Conservation (phyloP, 257 asterid genomes). For the Petrea volubilis region DNA sequence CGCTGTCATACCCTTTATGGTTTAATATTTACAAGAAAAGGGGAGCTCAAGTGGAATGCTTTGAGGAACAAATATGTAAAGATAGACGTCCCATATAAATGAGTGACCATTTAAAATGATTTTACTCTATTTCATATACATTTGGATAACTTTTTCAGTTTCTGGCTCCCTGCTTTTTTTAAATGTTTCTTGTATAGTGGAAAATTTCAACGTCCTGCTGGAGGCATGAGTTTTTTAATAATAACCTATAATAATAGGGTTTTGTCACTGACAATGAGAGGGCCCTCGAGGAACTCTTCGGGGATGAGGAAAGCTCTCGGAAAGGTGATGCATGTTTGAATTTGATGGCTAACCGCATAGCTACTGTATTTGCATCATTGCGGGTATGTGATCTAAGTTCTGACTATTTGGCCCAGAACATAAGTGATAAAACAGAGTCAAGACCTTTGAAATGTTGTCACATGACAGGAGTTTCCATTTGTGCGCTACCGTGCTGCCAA, state of each 20-base stretch:
- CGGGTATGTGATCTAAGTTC: constrained; percentile 52
- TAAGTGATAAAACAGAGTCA: constrained; percentile 7
- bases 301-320: constrained; percentile 87
- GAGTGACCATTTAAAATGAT: constrained; percentile 7
- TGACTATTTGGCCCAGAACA: constrained; percentile 14
- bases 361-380: constrained; percentile 92
- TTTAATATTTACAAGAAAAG: constrained; percentile 1
- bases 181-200: constrained; percentile 12
- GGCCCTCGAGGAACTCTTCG: constrained; percentile 93
- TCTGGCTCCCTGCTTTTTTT: constrained; percentile 10
- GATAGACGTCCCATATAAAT: constrained; percentile 2
- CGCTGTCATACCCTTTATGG: neutral
- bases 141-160: neutral
- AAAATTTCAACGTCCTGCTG: constrained; percentile 14
- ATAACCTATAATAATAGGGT: constrained; percentile 50
- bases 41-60: neutral
- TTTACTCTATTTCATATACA: neutral
- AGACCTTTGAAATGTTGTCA: constrained; percentile 20
- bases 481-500: constrained; percentile 95
- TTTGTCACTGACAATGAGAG: constrained; percentile 92
- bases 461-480: constrained; percentile 87
- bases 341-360: constrained; percentile 88
- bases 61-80: constrained; percentile 13
- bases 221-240: constrained; percentile 1
- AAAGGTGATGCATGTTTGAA: constrained; percentile 79